Evolutionary conservation across 1,139 yeast genomes (phyloP).

Genomic region (Suhomyces yuchorum): DNA sequence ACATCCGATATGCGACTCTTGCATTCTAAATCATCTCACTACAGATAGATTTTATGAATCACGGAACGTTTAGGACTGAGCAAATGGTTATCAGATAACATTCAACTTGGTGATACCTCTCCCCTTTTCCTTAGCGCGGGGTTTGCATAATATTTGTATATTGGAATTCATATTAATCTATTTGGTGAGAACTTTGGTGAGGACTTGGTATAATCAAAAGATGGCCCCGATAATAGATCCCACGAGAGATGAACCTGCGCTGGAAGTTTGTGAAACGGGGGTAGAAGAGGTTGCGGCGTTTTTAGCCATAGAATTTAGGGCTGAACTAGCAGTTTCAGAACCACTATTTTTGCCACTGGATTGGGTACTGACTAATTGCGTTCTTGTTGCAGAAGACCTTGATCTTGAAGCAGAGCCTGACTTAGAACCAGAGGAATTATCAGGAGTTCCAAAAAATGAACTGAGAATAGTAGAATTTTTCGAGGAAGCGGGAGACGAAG

Average conservation of each 20-base stretch:
- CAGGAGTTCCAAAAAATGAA: neutral
- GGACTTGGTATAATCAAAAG: neutral
- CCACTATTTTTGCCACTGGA: neutral
- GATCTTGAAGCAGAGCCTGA: neutral
- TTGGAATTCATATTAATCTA: too few species aligned
- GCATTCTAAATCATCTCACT: too few species aligned
- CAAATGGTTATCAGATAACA: too few species aligned
- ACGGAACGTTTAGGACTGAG: too few species aligned
- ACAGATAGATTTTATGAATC: too few species aligned
- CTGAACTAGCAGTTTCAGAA: neutral
- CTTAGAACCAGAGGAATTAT: neutral
- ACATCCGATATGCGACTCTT: too few species aligned
- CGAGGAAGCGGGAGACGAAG: neutral
- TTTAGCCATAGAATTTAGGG: neutral
- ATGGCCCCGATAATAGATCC: constrained; percentile 1
- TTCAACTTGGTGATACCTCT: too few species aligned
- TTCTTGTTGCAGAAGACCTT: neutral
- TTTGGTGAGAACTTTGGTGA: too few species aligned
- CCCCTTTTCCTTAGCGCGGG: too few species aligned
- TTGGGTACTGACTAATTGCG: neutral
- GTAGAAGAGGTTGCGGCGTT: neutral
- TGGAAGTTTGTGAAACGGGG: neutral
- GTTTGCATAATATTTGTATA: too few species aligned
- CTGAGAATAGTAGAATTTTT: neutral
- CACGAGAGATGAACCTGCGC: constrained; percentile 1